A percentile compares a stretch with the other conserved stretches of the same genome.
Evolutionary conservation across 1,284 basidiomycete species (phyloP).

Genomic region (Trametes hirsuta): DNA sequence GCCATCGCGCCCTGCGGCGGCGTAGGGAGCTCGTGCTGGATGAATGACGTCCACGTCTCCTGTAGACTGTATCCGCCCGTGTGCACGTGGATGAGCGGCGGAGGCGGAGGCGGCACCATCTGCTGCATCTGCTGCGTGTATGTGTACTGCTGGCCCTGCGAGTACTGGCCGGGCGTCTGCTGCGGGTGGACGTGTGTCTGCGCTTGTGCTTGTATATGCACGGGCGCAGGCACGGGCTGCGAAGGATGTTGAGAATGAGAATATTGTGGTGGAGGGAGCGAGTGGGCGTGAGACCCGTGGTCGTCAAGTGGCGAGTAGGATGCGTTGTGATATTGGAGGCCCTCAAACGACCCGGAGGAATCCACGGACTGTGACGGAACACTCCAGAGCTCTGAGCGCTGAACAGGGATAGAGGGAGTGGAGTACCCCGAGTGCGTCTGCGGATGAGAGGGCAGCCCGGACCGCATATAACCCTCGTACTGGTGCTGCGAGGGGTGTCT

Average conservation of each 20-base stretch:
- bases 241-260: neutral
- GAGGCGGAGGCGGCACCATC: conserved; percentile 14
- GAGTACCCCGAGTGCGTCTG: conserved; percentile 3
- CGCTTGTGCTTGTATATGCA: neutral
- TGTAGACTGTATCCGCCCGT: conserved; percentile 31
- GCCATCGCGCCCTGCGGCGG: conserved; percentile 5
- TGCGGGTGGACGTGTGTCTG: conserved; percentile 8
- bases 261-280: neutral
- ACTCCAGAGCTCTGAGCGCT: conserved; percentile 22
- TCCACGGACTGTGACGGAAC: neutral
- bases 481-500: conserved; percentile 4
- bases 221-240: neutral
- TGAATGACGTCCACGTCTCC: conserved; percentile 40
- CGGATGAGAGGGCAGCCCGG: neutral
- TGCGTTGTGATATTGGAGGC: neutral
- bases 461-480: conserved; percentile 7
- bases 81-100: conserved; percentile 19
- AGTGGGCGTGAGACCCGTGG: neutral
- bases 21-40: conserved; percentile 35
- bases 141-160: conserved; percentile 13
- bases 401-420: conserved; percentile 8
- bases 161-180: conserved; percentile 5
- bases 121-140: conserved; percentile 20
- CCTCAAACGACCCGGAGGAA: neutral
- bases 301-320: neutral